Conservation (phyloP, 208 protist genomes). For the Acanthamoeba triangularis region DNA sequence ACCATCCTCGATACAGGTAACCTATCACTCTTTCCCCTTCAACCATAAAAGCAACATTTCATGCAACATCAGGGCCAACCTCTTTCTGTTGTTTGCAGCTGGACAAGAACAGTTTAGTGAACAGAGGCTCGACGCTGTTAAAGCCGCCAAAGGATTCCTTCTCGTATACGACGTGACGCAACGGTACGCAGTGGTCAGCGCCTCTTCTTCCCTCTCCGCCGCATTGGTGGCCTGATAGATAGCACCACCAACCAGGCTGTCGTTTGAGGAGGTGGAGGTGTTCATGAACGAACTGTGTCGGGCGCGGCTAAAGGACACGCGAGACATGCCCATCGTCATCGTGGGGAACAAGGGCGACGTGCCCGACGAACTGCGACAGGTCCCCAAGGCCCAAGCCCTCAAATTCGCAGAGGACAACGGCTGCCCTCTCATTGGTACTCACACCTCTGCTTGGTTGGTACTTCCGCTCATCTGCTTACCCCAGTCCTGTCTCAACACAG, state of each 20-base stretch:
- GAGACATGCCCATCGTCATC: slow-evolving; percentile 60
- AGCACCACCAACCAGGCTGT: background rate
- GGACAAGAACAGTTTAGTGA: slow-evolving; percentile 56
- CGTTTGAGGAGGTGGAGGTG: slow-evolving; percentile 59
- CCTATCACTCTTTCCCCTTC: background rate
- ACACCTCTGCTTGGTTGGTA: too few relatives aligned
- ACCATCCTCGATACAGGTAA: slow-evolving; percentile 22
- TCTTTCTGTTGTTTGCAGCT: background rate
- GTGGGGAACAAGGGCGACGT: slow-evolving; percentile 68
- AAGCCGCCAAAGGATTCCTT: slow-evolving; percentile 16
- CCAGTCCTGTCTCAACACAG: too few relatives aligned
- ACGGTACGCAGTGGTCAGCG: background rate
- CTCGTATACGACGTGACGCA: slow-evolving; percentile 48
- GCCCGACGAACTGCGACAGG: background rate
- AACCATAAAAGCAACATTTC: too few relatives aligned
- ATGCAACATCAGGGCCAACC: background rate
- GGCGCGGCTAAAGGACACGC: background rate
- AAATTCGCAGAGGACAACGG: slow-evolving; percentile 57
- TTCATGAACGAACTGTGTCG: slow-evolving; percentile 62
- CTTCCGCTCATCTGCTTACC: too few relatives aligned
- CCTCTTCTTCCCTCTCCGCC: background rate
- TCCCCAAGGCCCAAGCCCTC: slow-evolving; percentile 1
- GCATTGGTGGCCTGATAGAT: background rate
- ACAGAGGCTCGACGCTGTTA: background rate
- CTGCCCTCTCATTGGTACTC: slow-evolving; percentile 38